A percentile compares a stretch with the other conserved stretches of the same genome.
phyloP scores from a whole-genome alignment of 2,329 filamentous ascomycete genomes.

The Pseudocercospora macadamiae region DNA sequence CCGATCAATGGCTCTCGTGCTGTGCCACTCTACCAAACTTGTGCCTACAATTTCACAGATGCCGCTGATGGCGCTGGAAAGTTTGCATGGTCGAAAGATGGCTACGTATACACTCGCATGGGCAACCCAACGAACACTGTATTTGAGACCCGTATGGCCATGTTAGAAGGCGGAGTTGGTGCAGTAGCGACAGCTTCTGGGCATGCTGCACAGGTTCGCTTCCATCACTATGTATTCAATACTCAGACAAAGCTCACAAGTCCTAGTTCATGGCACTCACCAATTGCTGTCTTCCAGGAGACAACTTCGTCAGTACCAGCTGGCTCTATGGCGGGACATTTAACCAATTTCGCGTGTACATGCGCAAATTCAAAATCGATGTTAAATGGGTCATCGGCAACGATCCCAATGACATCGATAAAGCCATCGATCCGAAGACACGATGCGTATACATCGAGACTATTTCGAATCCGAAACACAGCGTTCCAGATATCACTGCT shows the following conservation, averaged over 20 bases:
- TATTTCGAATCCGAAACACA: conserved; percentile 1
- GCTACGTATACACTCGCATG: neutral
- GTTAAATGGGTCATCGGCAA: conserved; percentile 1
- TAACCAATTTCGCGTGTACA: neutral
- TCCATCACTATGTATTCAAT: neutral
- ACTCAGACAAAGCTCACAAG: neutral
- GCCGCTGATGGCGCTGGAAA: neutral
- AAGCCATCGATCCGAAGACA: neutral
- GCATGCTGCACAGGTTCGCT: neutral
- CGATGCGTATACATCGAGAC: conserved; percentile 2
- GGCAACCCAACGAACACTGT: neutral
- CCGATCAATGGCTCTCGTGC: neutral
- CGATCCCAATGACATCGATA: neutral
- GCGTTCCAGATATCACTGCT: neutral
- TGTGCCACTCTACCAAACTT: neutral
- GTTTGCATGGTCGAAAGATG: neutral
- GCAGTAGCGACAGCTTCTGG: neutral
- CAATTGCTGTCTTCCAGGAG: neutral
- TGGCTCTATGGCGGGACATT: conserved; percentile 1
- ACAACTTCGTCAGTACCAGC: neutral
- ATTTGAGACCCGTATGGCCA: neutral
- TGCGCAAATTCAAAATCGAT: neutral
- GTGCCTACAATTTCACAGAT: neutral
- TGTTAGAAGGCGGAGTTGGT: neutral
- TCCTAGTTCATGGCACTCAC: conserved; percentile 1